Base-by-base conservation (phyloP, 306 rosid genomes). In the Quercus engelmannii region DNA sequence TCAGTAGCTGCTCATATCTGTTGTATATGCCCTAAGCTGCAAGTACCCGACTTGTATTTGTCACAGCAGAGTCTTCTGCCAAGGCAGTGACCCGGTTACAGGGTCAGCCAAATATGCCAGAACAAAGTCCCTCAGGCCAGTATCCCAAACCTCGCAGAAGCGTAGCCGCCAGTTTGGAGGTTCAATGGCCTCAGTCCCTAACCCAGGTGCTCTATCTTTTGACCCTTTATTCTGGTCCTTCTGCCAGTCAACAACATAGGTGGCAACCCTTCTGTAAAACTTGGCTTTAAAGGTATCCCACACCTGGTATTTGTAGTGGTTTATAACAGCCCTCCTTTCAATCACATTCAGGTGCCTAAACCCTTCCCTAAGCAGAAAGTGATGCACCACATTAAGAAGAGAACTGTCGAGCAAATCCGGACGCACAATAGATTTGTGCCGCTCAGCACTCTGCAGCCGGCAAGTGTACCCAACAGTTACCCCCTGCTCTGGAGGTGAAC, bases 271-370 rank as follows among this genome's bases (percentile, higher is more conserved):
- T 83, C 99, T 91, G 77, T 41, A 85, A 80, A 96, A 96, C 84
- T 96, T 96, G 58, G 92, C 86, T 68, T 85, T 89, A 72, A 96
- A 96, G 33, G 80, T 89, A 49, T 91, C 97, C 99, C 99, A 96
- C 57, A 91, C 99, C 81, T 96, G 99, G 74, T 90, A 96, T 83
- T 96, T 96, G 79, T 96, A 96, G 80, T 96, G 99, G 87, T 96
- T 96, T 70, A 96, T 79, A 33, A 90, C 71, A 10, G 83, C 97
- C 46, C 68, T 57, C 17, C 83, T 64, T 80, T 86, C 97, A 1
- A 87, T 89, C 79, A 96, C 78, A 75, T 86, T 85, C 28, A 79
- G 41, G 75, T 55, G 79, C 65, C 80, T 52, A 55, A 21, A 83
- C 19, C 97, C 98, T 61, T 87, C 84, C 72, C 86, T 86, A 25